Conservation (phyloP, 371 early-diverging fungal genomes). For the Rhizomucor pusillus region DNA sequence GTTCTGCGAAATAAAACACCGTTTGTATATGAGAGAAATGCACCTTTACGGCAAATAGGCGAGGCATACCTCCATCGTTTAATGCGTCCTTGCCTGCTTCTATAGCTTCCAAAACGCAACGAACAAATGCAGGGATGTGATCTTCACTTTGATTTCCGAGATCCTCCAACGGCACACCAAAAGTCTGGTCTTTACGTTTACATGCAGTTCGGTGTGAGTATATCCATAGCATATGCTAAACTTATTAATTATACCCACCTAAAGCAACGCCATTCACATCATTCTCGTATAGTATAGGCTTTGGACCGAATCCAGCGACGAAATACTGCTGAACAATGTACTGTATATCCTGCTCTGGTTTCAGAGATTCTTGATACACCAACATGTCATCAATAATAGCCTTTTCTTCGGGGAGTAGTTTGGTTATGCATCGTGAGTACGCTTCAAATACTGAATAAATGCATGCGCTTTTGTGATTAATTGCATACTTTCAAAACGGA, state of each 20-base stretch:
- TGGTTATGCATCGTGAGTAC: slow-evolving; percentile 58
- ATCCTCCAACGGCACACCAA: slow-evolving; percentile 74
- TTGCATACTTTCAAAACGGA: too few species aligned
- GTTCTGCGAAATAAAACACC: too few species aligned
- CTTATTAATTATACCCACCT: slow-evolving; percentile 28
- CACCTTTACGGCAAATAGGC: too few species aligned
- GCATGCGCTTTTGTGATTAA: slow-evolving; percentile 6
- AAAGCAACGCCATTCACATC: slow-evolving; percentile 63
- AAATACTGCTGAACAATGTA: slow-evolving; percentile 75
- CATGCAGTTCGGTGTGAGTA: background rate
- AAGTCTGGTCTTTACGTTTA: slow-evolving; percentile 57
- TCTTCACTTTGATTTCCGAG: slow-evolving; percentile 55
- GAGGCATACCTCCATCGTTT: background rate
- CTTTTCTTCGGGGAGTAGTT: slow-evolving; percentile 55
- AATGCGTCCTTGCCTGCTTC: slow-evolving; percentile 18
- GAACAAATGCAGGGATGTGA: slow-evolving; percentile 58
- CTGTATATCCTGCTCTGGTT: slow-evolving; percentile 73
- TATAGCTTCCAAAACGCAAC: slow-evolving; percentile 32
- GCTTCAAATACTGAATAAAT: slow-evolving; percentile 48
- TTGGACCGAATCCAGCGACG: slow-evolving; percentile 68
- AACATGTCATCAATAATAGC: slow-evolving; percentile 63
- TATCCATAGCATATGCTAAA: background rate
- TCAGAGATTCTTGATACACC: slow-evolving; percentile 70
- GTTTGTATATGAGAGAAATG: too few species aligned
- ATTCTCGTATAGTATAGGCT: slow-evolving; percentile 68